Conservation (phyloP, 331 rosid species). For the Quercus tomentella region DNA sequence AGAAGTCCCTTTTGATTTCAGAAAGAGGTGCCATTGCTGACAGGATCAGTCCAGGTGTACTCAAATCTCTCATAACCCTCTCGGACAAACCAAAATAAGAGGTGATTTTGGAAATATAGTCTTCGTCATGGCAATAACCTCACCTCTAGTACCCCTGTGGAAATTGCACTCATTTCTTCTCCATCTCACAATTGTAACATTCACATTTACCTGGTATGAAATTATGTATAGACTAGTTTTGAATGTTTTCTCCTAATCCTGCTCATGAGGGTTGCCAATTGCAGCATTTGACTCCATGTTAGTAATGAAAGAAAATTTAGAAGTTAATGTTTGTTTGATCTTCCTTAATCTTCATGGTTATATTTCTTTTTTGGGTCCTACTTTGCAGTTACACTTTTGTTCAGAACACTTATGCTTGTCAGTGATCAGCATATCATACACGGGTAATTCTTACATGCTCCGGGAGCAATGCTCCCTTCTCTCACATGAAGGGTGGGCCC, state of each 20-base stretch:
- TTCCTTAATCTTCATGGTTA: neutral
- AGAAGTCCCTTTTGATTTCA: conserved; percentile 64
- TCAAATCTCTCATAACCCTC: conserved; percentile 68
- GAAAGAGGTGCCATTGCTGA: conserved; percentile 77
- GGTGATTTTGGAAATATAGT: neutral
- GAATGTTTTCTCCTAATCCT: neutral
- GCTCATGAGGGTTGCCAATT: neutral
- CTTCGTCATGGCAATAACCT: neutral
- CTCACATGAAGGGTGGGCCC: no score
- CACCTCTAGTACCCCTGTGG: neutral
- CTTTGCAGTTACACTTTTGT: neutral
- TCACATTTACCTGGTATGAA: neutral
- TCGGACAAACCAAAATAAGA: conserved; percentile 57
- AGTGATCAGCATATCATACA: no score
- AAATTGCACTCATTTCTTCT: neutral
- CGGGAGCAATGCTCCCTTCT: no score
- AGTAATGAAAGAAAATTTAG: neutral
- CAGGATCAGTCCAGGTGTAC: conserved; percentile 65
- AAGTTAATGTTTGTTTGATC: neutral
- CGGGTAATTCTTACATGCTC: no score
- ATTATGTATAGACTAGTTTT: neutral
- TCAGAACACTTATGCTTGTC: no score
- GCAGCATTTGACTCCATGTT: neutral
- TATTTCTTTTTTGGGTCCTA: neutral
- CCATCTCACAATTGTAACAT: neutral